These are phyloP conservation scores for Symbiodinium natans DNA, from an alignment of 73 alveolate species.

Conservation along the genomic window DNA sequence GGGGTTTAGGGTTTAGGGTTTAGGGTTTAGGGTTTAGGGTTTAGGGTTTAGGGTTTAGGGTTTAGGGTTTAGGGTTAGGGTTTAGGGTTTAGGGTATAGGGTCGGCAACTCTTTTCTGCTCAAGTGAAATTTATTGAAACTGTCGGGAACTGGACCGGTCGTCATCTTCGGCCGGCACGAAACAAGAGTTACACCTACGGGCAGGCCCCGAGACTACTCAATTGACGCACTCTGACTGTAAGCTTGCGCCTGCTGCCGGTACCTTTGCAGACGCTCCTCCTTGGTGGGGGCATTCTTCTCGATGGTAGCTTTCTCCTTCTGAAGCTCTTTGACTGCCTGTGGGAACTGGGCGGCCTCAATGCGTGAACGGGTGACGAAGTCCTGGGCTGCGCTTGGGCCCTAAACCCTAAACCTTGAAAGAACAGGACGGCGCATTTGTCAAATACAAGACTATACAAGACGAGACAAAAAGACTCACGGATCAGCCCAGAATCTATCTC, in stretches of 20 bases:
- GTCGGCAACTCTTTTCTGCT: no score
- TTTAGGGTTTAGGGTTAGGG: neutral
- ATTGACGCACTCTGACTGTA: conserved; percentile 30
- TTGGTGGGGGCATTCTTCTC: conserved; percentile 43
- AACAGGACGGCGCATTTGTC: no score
- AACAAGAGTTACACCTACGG: no score
- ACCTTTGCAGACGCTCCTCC: conserved; percentile 20
- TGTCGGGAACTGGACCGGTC: no score
- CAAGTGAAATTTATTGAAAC: no score
- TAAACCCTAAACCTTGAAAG: no score
- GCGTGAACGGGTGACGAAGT: conserved; percentile 31
- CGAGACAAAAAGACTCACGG: neutral
- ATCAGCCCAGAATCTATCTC: neutral
- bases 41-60: no score
- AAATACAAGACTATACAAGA: neutral
- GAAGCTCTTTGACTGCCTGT: conserved; percentile 1
- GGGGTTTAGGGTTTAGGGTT: no score
- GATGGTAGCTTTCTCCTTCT: neutral
- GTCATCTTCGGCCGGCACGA: no score
- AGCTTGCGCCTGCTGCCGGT: conserved; percentile 13
- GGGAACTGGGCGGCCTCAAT: conserved; percentile 8
- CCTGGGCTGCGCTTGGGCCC: neutral
- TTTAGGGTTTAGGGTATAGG: no score
- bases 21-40: no score
- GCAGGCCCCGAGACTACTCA: no score